Evolutionary conservation across 257 asterid species (phyloP), one percentile per base, ranked within the genome.

Genomic region (Primulina tabacum): DNA sequence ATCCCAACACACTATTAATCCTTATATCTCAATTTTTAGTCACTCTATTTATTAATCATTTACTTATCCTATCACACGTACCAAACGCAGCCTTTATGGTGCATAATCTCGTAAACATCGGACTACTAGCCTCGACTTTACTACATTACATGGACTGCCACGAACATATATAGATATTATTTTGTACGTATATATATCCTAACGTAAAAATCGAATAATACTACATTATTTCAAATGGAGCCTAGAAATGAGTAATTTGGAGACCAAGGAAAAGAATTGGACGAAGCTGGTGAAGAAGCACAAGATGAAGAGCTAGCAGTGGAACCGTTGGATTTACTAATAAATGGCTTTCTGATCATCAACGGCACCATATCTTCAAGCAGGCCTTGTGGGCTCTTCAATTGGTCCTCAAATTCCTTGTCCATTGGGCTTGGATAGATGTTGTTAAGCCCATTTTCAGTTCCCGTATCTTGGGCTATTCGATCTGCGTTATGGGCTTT

Each of bases 341-440:
- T 29, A 9, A 68, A 52, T 17, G 98, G 97, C 56, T 82, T 89
- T 55, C 96, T 77, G 55, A 93, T 75, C 69, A 77, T 57, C 76
- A 87, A 77, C 11, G 97, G 98, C 65, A 93, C 99, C 79, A 93
- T 65, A 74, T 90, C 99, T 78, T 93, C 95, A 62, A 93, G 97
- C 77, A 93, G 84, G 9, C 99, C 98, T 67, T 83, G 83, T 30
- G 86, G 77, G 62, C 69, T 69, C 37, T 69, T 57, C 33, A 55
- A 21, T 28, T 18, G 75, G 26, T 32, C 62, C 34, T 62, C 83
- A 35, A 43, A 4, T 1, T 70, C 77, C 59, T 56, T 68, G 60
- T 58, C 76, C 9, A 57, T 8, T 65, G 77, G 80, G 67, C 73
- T 33, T 29, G 28, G 29, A 6, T 9, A 55, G 11, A 52, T 10